phyloP scores from a whole-genome alignment of 768 basidiomycete species.

The Tulasnella sp. region DNA sequence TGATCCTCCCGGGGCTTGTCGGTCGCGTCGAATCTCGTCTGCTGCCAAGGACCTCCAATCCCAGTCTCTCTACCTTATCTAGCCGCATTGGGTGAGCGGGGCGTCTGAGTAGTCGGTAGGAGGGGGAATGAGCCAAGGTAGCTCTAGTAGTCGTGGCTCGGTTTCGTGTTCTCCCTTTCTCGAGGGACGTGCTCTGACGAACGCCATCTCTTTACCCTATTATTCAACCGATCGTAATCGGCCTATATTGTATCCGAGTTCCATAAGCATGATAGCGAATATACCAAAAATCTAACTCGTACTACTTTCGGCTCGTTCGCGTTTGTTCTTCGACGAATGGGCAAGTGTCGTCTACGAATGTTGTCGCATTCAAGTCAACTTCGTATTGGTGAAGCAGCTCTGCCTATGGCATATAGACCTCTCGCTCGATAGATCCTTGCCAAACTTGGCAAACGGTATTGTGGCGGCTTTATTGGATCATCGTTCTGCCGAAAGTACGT shows the following conservation, averaged over 20 bases:
- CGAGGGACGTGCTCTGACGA: not conserved
- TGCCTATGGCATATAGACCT: no score
- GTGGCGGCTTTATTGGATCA: no score
- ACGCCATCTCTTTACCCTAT: not conserved
- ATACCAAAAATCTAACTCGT: not conserved
- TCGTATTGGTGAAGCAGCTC: no score
- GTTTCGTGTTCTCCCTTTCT: not conserved
- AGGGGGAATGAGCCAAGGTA: not conserved
- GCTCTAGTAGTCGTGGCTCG: not conserved
- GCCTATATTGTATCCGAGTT: not conserved
- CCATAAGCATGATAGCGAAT: not conserved
- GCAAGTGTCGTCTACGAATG: no score
- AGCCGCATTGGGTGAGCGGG: conserved; percentile 74
- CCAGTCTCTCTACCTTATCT: conserved; percentile 79
- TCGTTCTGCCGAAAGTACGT: no score
- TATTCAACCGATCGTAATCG: not conserved
- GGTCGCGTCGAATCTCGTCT: conserved; percentile 86
- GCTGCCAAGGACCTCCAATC: conserved; percentile 52
- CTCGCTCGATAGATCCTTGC: no score
- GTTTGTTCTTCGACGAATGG: no score
- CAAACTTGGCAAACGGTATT: no score
- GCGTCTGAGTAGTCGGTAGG: not conserved
- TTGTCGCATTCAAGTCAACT: no score
- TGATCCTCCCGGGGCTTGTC: conserved; percentile 89
- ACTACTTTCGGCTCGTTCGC: no score